Evolutionary conservation across 169 alveolate genomes (phyloP).

Genomic region (Theileria luwenshuni): DNA sequence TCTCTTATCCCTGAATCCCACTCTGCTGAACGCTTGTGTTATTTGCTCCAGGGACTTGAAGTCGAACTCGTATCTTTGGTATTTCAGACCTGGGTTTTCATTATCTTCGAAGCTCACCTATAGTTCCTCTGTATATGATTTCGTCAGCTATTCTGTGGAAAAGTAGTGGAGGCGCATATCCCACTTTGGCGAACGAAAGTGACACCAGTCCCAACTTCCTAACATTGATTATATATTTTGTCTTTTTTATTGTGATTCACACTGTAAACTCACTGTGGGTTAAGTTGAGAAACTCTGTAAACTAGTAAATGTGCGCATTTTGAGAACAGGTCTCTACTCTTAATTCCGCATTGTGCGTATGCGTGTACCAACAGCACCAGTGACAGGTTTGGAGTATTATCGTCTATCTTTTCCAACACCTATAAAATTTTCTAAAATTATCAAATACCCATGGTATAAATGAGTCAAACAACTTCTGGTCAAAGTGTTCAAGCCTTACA

Average conservation of each 20-base stretch:
- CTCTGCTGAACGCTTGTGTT: slow-evolving; percentile 56
- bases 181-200: slow-evolving; percentile 37
- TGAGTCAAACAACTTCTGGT: slow-evolving; percentile 22
- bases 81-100: slow-evolving; percentile 38
- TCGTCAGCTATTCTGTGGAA: slow-evolving; percentile 65
- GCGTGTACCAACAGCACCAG: slow-evolving; percentile 54
- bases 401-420: slow-evolving; percentile 24
- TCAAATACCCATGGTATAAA: slow-evolving; percentile 50
- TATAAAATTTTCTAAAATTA: neutral
- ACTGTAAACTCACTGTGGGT: neutral
- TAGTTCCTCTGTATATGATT: slow-evolving; percentile 57
- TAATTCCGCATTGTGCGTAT: slow-evolving; percentile 35
- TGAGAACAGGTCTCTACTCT: slow-evolving; percentile 29
- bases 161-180: slow-evolving; percentile 27
- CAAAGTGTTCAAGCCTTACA: slow-evolving; percentile 31
- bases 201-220: slow-evolving; percentile 60
- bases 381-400: slow-evolving; percentile 43
- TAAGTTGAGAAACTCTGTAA: slow-evolving; percentile 3
- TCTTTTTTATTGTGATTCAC: neutral
- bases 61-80: slow-evolving; percentile 45
- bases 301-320: slow-evolving; percentile 27
- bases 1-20: slow-evolving; percentile 47
- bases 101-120: neutral
- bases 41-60: slow-evolving; percentile 67
- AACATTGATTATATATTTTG: slow-evolving; percentile 7